phyloP scores from a whole-genome alignment of 768 basidiomycete species.

The Mycena floridula region DNA sequence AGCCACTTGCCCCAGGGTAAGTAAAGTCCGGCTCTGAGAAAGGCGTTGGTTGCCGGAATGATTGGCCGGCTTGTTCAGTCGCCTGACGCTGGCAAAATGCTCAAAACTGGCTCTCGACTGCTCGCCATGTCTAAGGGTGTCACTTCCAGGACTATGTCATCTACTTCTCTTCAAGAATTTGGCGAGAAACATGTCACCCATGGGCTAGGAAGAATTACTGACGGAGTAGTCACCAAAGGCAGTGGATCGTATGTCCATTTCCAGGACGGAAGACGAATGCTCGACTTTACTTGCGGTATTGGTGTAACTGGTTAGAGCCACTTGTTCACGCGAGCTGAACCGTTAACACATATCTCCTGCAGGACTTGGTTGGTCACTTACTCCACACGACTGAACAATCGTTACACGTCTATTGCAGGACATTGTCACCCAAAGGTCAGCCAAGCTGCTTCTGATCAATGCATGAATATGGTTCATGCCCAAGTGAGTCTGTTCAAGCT shows the following conservation, averaged over 20 bases:
- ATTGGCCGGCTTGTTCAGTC: no score
- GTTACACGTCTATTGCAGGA: constrained; percentile 33
- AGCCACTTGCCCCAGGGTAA: no score
- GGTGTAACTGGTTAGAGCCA: constrained; percentile 81
- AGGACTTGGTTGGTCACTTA: no score
- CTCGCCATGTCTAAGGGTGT: no score
- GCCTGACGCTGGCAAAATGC: no score
- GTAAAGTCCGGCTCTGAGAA: no score
- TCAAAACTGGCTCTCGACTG: no score
- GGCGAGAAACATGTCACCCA: constrained; percentile 40
- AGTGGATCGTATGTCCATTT: constrained; percentile 70
- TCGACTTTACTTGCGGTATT: constrained; percentile 88
- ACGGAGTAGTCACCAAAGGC: constrained; percentile 59
- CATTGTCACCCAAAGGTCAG: constrained; percentile 87
- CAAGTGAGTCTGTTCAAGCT: constrained; percentile 43
- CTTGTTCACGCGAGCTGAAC: constrained; percentile 7
- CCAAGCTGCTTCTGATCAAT: constrained; percentile 85
- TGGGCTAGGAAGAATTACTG: constrained; percentile 37
- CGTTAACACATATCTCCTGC: not conserved
- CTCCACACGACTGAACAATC: not conserved
- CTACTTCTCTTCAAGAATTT: constrained; percentile 18
- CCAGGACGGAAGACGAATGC: constrained; percentile 62
- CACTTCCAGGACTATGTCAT: no score
- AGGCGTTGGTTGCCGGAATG: no score
- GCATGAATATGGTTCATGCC: constrained; percentile 70